A percentile compares a stretch with the other conserved stretches of the same genome.
These are phyloP conservation scores for Trichoderma harzianum DNA, from an alignment of 2,329 filamentous ascomycete species.

Conservation along the genomic window DNA sequence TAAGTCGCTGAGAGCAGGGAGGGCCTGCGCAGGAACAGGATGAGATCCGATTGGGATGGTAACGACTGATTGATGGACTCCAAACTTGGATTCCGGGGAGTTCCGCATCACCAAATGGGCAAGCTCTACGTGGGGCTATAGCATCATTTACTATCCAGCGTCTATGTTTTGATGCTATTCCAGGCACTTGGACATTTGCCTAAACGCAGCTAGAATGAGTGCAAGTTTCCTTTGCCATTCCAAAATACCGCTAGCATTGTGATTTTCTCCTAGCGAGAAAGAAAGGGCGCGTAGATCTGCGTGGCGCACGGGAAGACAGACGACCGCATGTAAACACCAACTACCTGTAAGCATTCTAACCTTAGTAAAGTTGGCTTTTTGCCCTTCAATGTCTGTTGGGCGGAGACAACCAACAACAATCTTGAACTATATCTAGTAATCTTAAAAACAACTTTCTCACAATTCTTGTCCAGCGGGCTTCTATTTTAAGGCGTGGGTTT, in stretches of 20 bases:
- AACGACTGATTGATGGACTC: constrained; percentile 8
- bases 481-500: neutral
- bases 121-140: neutral
- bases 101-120: neutral
- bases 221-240: neutral
- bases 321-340: neutral
- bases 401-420: neutral
- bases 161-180: neutral
- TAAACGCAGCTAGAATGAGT: neutral
- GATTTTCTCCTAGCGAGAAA: neutral
- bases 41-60: neutral
- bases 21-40: neutral
- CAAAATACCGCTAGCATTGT: neutral
- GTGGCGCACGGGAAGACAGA: neutral
- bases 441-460: neutral
- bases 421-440: neutral
- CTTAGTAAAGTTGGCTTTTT: neutral
- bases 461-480: neutral
- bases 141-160: neutral
- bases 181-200: neutral
- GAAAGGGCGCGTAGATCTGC: neutral
- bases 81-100: neutral
- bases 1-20: neutral
- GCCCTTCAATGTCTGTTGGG: neutral
- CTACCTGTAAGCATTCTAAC: neutral